Percentiles rank a stretch among this genome's conserved stretches.
These are phyloP conservation scores for Tolypocladium inflatum DNA, from an alignment of 2,329 filamentous ascomycete genomes.

Conservation along the genomic window DNA sequence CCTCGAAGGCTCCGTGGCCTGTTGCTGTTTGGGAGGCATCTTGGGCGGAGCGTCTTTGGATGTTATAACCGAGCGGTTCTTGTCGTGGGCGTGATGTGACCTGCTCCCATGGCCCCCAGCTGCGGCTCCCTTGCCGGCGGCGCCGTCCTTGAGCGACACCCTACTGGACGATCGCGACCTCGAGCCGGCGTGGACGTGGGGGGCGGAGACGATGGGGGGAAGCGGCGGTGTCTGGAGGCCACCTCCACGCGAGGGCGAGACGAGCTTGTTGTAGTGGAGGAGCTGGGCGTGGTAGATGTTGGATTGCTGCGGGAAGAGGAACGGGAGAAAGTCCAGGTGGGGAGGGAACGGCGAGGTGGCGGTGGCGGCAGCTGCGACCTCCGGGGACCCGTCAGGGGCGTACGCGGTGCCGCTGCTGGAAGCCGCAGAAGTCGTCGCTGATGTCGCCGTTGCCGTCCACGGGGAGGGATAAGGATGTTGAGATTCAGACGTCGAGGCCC, in stretches of 20 bases:
- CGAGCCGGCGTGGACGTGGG: conserved; percentile 45
- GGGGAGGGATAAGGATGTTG: conserved; percentile 27
- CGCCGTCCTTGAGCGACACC: conserved; percentile 44
- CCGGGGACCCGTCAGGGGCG: conserved; percentile 21
- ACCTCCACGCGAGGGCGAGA: conserved; percentile 46
- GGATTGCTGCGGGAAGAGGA: conserved; percentile 49
- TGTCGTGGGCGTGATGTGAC: conserved; percentile 43
- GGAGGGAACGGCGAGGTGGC: conserved; percentile 24
- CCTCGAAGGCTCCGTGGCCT: conserved; percentile 21
- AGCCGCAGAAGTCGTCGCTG: conserved; percentile 13
- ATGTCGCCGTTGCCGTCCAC: conserved; percentile 19
- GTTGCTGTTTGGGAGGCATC: conserved; percentile 38
- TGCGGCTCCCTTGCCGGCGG: conserved; percentile 34
- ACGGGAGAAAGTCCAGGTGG: conserved; percentile 44
- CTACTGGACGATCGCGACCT: conserved; percentile 52
- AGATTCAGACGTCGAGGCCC: conserved; percentile 25
- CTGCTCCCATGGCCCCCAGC: conserved; percentile 58
- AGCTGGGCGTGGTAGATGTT: conserved; percentile 53
- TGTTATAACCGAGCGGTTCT: conserved; percentile 54
- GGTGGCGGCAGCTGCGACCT: conserved; percentile 11
- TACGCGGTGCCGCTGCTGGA: conserved; percentile 15
- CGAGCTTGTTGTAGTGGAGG: conserved; percentile 55
- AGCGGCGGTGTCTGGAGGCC: conserved; percentile 47
- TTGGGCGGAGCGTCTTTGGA: conserved; percentile 43
- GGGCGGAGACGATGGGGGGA: conserved; percentile 44